Evolutionary conservation across 2,329 filamentous ascomycete genomes (phyloP).

Genomic region (Fusarium sp.): DNA sequence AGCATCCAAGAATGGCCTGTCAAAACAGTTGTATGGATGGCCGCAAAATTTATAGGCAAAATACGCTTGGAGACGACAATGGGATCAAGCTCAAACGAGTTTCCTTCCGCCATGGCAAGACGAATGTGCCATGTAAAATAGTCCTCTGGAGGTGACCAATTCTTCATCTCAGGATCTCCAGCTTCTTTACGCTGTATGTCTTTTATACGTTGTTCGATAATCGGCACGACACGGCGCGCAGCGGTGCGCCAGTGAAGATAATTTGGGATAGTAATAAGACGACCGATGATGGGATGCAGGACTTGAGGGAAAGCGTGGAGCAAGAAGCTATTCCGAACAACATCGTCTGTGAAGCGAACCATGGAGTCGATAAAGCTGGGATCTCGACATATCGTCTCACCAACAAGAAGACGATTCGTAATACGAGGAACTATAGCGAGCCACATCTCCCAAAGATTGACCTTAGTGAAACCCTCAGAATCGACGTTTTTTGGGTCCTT

Average conservation of each 20-base stretch:
- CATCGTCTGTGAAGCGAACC: slow-evolving; percentile 61
- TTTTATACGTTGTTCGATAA: slow-evolving; percentile 61
- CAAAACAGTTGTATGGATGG: slow-evolving; percentile 67
- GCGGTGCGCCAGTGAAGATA: slow-evolving; percentile 59
- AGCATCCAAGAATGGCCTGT: slow-evolving; percentile 61
- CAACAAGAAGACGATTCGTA: slow-evolving; percentile 58
- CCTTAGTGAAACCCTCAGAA: slow-evolving; percentile 50
- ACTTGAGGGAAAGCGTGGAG: slow-evolving; percentile 59
- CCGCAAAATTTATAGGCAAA: slow-evolving; percentile 67
- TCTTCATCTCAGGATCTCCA: slow-evolving; percentile 54
- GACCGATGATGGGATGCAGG: slow-evolving; percentile 62
- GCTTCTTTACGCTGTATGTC: slow-evolving; percentile 57
- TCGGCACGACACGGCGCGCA: slow-evolving; percentile 55
- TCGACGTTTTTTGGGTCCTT: slow-evolving; percentile 37
- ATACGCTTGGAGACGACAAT: slow-evolving; percentile 61
- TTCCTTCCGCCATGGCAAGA: slow-evolving; percentile 59
- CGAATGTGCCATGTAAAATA: slow-evolving; percentile 68
- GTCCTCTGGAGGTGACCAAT: slow-evolving; percentile 62
- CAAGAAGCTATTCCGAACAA: slow-evolving; percentile 58
- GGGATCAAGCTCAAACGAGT: slow-evolving; percentile 57
- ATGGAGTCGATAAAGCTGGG: slow-evolving; percentile 59
- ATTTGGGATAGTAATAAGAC: slow-evolving; percentile 57
- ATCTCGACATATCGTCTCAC: slow-evolving; percentile 54
- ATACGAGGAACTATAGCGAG: slow-evolving; percentile 56
- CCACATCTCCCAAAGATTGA: slow-evolving; percentile 60